Percentiles rank a stretch among this genome's conserved stretches.
phyloP scores from a whole-genome alignment of 2,329 filamentous ascomycete genomes.

The Aspergillus sp. region DNA sequence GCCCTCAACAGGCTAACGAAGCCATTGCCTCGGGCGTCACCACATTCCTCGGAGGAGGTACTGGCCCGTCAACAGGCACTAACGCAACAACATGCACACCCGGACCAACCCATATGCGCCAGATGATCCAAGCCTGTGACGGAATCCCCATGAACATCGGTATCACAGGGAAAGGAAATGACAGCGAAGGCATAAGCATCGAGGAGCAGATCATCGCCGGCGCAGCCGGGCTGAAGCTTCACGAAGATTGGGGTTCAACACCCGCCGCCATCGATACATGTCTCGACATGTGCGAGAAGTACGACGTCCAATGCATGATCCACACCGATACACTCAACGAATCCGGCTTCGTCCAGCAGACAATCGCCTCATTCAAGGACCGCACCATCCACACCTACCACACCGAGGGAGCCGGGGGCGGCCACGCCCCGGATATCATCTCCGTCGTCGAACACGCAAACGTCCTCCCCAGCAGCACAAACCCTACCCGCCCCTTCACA shows the following conservation, averaged over 20 bases:
- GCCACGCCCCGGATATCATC: constrained; percentile 96
- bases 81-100: constrained; percentile 94
- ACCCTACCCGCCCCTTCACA: constrained; percentile 89
- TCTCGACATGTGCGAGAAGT: constrained; percentile 81
- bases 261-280: constrained; percentile 91
- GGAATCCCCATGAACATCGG: constrained; percentile 82
- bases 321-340: constrained; percentile 97
- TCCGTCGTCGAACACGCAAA: constrained; percentile 86
- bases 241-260: constrained; percentile 95
- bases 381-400: constrained; percentile 96
- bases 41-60: constrained; percentile 87
- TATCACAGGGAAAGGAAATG: constrained; percentile 93
- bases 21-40: constrained; percentile 85
- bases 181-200: constrained; percentile 71
- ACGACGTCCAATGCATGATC: constrained; percentile 90
- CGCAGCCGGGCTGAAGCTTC: constrained; percentile 87
- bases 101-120: constrained; percentile 76
- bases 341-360: constrained; percentile 94
- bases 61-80: constrained; percentile 88
- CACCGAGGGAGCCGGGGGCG: constrained; percentile 92
- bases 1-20: constrained; percentile 87
- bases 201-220: constrained; percentile 82
- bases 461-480: constrained; percentile 87
- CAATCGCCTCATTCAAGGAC: constrained; percentile 80
- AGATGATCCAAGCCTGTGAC: constrained; percentile 91